These are phyloP conservation scores for Globisporangium mamillatum DNA, from an alignment of 352 stramenopile genomes.

Conservation along the genomic window DNA sequence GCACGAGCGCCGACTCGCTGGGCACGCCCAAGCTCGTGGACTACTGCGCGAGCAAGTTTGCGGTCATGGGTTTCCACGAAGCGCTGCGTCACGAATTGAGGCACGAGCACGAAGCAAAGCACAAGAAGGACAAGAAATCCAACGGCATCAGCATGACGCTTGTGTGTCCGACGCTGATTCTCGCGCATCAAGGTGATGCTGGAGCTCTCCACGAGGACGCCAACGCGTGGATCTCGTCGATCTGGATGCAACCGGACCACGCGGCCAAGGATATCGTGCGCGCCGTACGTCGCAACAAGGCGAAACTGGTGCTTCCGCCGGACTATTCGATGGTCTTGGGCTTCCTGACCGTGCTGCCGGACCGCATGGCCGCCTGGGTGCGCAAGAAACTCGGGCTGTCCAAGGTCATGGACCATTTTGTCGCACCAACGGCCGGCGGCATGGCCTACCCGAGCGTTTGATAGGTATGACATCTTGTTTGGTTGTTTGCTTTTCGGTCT, in stretches of 20 bases:
- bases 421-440: background rate
- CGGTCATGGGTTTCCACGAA: slow-evolving; percentile 44
- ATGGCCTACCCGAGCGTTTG: slow-evolving; percentile 1
- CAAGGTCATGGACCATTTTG: slow-evolving; percentile 16
- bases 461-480: slow-evolving; percentile 3
- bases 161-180: slow-evolving; percentile 18
- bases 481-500: background rate
- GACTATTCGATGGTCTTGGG: slow-evolving; percentile 16
- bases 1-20: slow-evolving; percentile 29
- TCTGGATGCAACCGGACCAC: slow-evolving; percentile 18
- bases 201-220: background rate
- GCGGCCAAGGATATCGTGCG: slow-evolving; percentile 19
- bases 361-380: slow-evolving; percentile 10
- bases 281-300: slow-evolving; percentile 12
- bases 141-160: slow-evolving; percentile 16
- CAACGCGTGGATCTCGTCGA: background rate
- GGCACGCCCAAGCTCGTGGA: slow-evolving; percentile 35
- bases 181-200: background rate
- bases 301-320: slow-evolving; percentile 16
- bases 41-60: slow-evolving; percentile 49
- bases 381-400: slow-evolving; percentile 17
- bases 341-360: slow-evolving; percentile 8
- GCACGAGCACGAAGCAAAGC: background rate
- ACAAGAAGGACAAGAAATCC: slow-evolving; percentile 11
- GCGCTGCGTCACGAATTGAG: slow-evolving; percentile 36